Conservation (phyloP, 1,139 yeast species). For the Kazachstania sp. region DNA sequence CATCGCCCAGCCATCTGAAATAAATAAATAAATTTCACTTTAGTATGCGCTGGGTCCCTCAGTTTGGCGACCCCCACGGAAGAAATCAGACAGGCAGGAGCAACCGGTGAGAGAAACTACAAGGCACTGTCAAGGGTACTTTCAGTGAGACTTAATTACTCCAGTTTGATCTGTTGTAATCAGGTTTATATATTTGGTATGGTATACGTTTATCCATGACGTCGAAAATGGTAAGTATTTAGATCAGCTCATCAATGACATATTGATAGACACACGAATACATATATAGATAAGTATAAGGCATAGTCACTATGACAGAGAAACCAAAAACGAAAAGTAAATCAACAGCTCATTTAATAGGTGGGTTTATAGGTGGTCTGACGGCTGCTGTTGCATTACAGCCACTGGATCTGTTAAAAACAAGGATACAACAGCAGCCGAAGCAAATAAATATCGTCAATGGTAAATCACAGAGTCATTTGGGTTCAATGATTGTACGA, state of each 20-base stretch:
- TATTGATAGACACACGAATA: neutral
- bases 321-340: constrained; percentile 6
- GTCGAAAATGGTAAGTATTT: neutral
- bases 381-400: constrained; percentile 75
- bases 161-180: no score
- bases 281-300: neutral
- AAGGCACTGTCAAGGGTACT: no score
- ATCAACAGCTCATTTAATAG: constrained; percentile 46
- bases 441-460: constrained; percentile 6
- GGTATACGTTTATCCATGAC: no score
- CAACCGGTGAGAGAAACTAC: no score
- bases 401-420: constrained; percentile 84
- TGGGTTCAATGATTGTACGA: constrained; percentile 39
- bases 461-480: constrained; percentile 31
- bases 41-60: neutral
- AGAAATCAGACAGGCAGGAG: no score
- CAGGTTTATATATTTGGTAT: no score
- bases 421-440: constrained; percentile 72
- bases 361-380: constrained; percentile 86
- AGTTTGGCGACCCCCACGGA: neutral
- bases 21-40: neutral
- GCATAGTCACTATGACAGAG: neutral
- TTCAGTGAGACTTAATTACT: no score
- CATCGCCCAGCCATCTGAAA: neutral
- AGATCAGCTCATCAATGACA: neutral